These are phyloP conservation scores for Yarrowia hollandica DNA, from an alignment of 805 yeast genomes.

Conservation along the genomic window DNA sequence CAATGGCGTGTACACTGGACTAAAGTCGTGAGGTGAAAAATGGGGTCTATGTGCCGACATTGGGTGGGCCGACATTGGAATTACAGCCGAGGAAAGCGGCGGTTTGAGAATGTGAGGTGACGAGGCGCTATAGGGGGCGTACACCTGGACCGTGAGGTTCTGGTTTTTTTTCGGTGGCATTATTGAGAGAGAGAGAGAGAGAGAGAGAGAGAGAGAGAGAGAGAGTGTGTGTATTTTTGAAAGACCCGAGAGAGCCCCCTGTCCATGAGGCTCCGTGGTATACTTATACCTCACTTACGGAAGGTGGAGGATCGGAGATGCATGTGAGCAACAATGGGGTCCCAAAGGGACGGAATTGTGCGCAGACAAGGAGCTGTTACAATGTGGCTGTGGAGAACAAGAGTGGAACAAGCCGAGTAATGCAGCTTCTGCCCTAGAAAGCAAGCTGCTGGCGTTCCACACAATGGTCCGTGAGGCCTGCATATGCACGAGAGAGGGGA, in stretches of 20 bases:
- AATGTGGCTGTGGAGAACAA: background rate
- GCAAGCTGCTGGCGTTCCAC: background rate
- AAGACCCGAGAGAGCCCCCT: too few relatives aligned
- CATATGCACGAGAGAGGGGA: background rate
- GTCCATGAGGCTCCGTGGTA: too few relatives aligned
- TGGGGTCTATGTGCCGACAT: background rate
- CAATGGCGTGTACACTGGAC: background rate
- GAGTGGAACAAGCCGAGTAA: background rate
- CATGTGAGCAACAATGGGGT: too few relatives aligned
- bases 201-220: too few relatives aligned
- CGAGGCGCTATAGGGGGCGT: too few relatives aligned
- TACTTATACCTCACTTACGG: background rate
- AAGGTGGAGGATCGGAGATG: too few relatives aligned
- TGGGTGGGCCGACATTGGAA: background rate
- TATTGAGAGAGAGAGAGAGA: too few relatives aligned
- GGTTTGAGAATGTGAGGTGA: too few relatives aligned
- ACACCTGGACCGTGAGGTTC: background rate
- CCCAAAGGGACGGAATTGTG: background rate
- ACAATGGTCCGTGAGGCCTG: constrained; percentile 14
- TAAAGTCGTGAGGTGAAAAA: background rate
- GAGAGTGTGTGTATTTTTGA: too few relatives aligned
- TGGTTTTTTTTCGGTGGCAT: background rate
- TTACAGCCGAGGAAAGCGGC: background rate
- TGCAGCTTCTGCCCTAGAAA: background rate
- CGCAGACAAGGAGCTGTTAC: background rate